These are phyloP conservation scores for Aspergillus sp. DNA, from an alignment of 2,329 filamentous ascomycete species.

Conservation along the genomic window DNA sequence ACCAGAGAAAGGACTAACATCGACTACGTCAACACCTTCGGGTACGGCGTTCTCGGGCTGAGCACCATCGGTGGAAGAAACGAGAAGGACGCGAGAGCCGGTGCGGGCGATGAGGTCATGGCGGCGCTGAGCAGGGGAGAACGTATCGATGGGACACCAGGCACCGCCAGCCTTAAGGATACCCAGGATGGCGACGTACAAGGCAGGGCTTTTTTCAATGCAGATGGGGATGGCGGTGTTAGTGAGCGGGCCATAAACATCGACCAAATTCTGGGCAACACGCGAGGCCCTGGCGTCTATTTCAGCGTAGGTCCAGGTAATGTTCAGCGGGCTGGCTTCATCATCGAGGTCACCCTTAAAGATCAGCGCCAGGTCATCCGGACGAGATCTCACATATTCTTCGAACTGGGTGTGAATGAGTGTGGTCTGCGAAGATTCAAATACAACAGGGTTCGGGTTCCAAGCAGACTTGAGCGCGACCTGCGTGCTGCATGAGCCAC, in stretches of 20 bases:
- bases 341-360: slow-evolving; percentile 22
- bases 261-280: slow-evolving; percentile 23
- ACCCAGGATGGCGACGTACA: slow-evolving; percentile 36
- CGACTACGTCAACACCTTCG: slow-evolving; percentile 18
- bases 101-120: slow-evolving; percentile 33
- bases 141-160: slow-evolving; percentile 36
- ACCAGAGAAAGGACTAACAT: slow-evolving; percentile 17
- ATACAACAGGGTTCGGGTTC: slow-evolving; percentile 10
- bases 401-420: slow-evolving; percentile 24
- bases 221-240: slow-evolving; percentile 29
- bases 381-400: slow-evolving; percentile 14
- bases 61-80: slow-evolving; percentile 14
- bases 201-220: slow-evolving; percentile 30
- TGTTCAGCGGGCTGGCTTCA: slow-evolving; percentile 10
- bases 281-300: slow-evolving; percentile 27
- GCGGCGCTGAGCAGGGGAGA: slow-evolving; percentile 31
- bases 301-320: slow-evolving; percentile 27
- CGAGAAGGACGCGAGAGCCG: slow-evolving; percentile 21
- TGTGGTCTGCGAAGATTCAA: slow-evolving; percentile 8
- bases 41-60: slow-evolving; percentile 21
- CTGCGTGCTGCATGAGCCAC: slow-evolving; percentile 7
- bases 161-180: slow-evolving; percentile 37
- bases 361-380: slow-evolving; percentile 20
- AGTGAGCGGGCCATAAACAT: slow-evolving; percentile 16
- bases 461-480: slow-evolving; percentile 13